Percentiles rank a stretch among this genome's conserved stretches.
phyloP scores from a whole-genome alignment of 139 green algal species.

The Parachlorella kessleri region DNA sequence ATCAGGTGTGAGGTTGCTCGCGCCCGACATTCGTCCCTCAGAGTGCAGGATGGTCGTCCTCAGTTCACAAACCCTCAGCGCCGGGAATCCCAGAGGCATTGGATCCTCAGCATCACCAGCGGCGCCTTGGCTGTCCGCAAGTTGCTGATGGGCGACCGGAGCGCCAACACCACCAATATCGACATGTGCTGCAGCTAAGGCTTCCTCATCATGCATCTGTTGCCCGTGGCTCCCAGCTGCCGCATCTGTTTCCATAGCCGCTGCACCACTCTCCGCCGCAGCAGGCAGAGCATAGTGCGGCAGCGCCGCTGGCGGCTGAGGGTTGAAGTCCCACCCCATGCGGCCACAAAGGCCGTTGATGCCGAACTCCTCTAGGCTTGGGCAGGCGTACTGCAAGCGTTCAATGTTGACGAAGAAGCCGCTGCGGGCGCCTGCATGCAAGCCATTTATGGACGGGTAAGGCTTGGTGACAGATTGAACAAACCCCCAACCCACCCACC shows the following conservation, averaged over 20 bases:
- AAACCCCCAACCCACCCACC: too few relatives aligned
- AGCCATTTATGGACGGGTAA: neutral
- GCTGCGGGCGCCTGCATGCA: conserved; percentile 1
- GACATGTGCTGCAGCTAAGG: neutral
- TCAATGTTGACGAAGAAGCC: conserved; percentile 20
- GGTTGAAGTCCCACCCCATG: conserved; percentile 1
- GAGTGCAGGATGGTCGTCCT: neutral
- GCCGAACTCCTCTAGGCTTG: neutral
- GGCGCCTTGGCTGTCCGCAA: too few relatives aligned
- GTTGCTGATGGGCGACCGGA: too few relatives aligned
- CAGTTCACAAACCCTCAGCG: neutral
- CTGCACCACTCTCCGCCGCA: neutral
- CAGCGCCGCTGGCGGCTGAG: neutral
- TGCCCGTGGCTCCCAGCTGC: too few relatives aligned
- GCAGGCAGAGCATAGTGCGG: neutral
- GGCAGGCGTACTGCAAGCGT: conserved; percentile 13
- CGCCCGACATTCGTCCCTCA: neutral
- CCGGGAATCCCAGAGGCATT: neutral
- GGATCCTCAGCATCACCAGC: neutral
- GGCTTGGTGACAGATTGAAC: too few relatives aligned
- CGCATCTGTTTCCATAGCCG: neutral
- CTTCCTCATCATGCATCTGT: neutral
- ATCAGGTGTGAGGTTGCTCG: neutral
- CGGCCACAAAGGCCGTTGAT: conserved; percentile 26
- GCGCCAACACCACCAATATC: too few relatives aligned